Evolutionary conservation across 1,139 yeast genomes (phyloP).

Genomic region (Pichia sp.): DNA sequence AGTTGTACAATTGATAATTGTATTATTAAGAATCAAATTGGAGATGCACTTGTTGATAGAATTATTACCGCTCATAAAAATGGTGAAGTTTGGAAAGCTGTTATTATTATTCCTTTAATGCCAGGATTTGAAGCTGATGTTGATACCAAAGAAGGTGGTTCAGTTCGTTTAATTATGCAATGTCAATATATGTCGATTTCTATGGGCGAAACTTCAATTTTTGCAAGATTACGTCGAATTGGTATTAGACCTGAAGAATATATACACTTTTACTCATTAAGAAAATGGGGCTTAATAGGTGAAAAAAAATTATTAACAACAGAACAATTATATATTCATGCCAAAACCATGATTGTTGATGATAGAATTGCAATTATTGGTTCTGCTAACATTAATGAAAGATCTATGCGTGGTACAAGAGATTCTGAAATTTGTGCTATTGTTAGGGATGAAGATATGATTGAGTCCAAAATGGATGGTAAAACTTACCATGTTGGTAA

Average conservation of each 20-base stretch:
- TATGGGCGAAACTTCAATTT: constrained; percentile 85
- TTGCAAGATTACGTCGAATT: constrained; percentile 67
- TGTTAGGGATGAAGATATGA: constrained; percentile 73
- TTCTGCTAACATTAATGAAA: constrained; percentile 91
- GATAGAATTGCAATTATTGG: constrained; percentile 92
- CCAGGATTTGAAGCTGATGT: constrained; percentile 97
- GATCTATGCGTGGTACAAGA: constrained; percentile 89
- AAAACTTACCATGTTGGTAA: constrained; percentile 72
- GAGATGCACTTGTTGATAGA: constrained; percentile 94
- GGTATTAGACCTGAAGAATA: constrained; percentile 84
- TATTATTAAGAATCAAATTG: constrained; percentile 80
- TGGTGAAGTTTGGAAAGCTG: constrained; percentile 80
- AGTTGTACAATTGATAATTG: constrained; percentile 84
- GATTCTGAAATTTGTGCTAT: constrained; percentile 94
- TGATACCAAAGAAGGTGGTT: constrained; percentile 88
- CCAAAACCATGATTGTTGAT: constrained; percentile 89
- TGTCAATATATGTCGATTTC: constrained; percentile 93
- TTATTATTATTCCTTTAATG: constrained; percentile 88
- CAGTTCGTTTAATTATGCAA: constrained; percentile 93
- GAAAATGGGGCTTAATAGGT: constrained; percentile 96
- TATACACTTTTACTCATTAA: constrained; percentile 82
- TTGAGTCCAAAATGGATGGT: constrained; percentile 77
- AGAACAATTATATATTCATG: constrained; percentile 91
- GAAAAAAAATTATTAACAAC: constrained; percentile 68
- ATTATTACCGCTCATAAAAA: constrained; percentile 81